Evolutionary conservation across 1,139 yeast species (phyloP).

Genomic region (Candida dubliniensis): DNA sequence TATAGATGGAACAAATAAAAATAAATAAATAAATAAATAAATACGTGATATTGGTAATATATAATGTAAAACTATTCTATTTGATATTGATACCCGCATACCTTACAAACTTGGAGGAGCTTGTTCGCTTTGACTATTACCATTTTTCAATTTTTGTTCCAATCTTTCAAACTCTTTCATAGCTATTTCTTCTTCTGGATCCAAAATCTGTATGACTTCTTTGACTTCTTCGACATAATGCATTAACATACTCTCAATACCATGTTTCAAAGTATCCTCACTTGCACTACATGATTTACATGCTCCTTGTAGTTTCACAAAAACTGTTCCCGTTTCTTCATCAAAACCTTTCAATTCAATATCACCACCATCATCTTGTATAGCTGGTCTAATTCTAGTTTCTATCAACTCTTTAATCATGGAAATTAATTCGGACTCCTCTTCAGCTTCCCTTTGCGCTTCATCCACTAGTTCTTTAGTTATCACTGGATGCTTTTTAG

Average conservation of each 20-base stretch:
- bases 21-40: constrained; percentile 6
- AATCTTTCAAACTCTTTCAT: constrained; percentile 70
- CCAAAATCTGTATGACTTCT: constrained; percentile 66
- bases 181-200: constrained; percentile 52
- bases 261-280: constrained; percentile 75
- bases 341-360: constrained; percentile 70
- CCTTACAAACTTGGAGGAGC: constrained; percentile 35
- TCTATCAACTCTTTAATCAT: constrained; percentile 63
- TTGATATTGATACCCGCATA: not conserved
- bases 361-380: constrained; percentile 84
- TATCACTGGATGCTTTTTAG: constrained; percentile 47
- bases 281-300: constrained; percentile 79
- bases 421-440: constrained; percentile 52
- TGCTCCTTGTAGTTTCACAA: constrained; percentile 76
- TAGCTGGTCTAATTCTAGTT: constrained; percentile 63
- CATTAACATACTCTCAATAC: constrained; percentile 81
- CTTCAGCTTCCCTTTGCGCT: constrained; percentile 35
- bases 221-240: constrained; percentile 82
- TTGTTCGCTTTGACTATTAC: constrained; percentile 14
- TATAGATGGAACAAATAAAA: no score
- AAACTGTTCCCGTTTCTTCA: constrained; percentile 68
- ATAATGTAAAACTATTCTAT: not conserved
- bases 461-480: constrained; percentile 48
- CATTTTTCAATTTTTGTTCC: constrained; percentile 40
- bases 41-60: constrained; percentile 10